phyloP scores from a whole-genome alignment of 2,329 filamentous ascomycete genomes.

The Akanthomyces lecanii region DNA sequence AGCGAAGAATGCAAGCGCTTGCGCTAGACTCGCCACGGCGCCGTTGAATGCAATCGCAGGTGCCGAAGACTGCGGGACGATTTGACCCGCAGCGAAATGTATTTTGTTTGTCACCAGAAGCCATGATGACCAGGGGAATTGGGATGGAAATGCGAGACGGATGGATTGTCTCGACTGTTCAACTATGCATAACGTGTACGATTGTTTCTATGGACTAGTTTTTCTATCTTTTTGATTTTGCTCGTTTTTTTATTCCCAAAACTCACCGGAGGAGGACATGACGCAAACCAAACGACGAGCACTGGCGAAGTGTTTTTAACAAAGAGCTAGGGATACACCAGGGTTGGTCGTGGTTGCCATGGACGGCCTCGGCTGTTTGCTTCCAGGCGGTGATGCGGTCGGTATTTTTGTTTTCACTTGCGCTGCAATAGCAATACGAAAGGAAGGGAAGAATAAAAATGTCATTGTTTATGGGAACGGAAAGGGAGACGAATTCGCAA shows the following conservation, averaged over 20 bases:
- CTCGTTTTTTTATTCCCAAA: conserved; percentile 16
- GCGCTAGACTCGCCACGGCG: conserved; percentile 4
- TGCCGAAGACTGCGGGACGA: not conserved
- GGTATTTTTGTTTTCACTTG: conserved; percentile 18
- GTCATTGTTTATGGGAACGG: conserved; percentile 14
- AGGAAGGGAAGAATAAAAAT: conserved; percentile 15
- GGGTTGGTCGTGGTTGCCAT: not conserved
- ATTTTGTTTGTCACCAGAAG: conserved; percentile 11
- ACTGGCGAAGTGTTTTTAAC: conserved; percentile 4
- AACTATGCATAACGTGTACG: conserved; percentile 20
- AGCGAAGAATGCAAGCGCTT: conserved; percentile 7
- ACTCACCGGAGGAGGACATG: conserved; percentile 11
- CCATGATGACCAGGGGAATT: not conserved
- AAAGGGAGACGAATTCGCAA: conserved; percentile 16
- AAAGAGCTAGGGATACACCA: not conserved
- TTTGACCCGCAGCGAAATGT: conserved; percentile 7
- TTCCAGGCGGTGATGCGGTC: conserved; percentile 10
- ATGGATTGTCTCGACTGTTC: conserved; percentile 18
- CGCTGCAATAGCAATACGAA: conserved; percentile 13
- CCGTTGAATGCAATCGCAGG: not conserved
- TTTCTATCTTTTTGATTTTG: conserved; percentile 17
- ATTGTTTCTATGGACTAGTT: conserved; percentile 19
- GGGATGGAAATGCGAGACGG: conserved; percentile 15
- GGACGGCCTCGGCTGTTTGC: conserved; percentile 17
- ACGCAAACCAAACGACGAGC: not conserved